Conservation (phyloP, 495 filamentous ascomycete genomes). For the Parathielavia hyrcaniae region DNA sequence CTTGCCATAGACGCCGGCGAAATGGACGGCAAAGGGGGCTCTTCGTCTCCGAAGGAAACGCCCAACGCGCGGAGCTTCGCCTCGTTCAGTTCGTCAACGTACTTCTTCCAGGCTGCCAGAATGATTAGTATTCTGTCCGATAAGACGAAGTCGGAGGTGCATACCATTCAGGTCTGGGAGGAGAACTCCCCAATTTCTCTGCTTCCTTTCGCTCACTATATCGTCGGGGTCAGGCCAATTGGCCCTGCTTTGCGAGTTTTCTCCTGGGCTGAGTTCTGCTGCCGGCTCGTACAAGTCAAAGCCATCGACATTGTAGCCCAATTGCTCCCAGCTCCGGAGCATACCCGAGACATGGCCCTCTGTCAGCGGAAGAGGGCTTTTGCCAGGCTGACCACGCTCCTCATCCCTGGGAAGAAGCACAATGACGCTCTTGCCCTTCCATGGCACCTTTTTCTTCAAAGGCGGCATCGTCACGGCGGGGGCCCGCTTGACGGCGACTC, state of each 20-base stretch:
- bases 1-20: constrained; percentile 49
- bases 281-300: constrained; percentile 55
- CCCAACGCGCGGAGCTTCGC: constrained; percentile 87
- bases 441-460: constrained; percentile 52
- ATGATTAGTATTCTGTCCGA: constrained; percentile 1
- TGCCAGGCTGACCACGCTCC: constrained; percentile 54
- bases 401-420: constrained; percentile 66
- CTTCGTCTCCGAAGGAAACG: constrained; percentile 69
- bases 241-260: constrained; percentile 58
- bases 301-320: constrained; percentile 68
- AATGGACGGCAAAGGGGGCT: constrained; percentile 51
- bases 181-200: constrained; percentile 52
- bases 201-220: constrained; percentile 46
- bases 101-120: constrained; percentile 66
- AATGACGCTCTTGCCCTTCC: constrained; percentile 68
- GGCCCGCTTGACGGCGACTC: constrained; percentile 26
- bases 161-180: constrained; percentile 65
- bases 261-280: constrained; percentile 29
- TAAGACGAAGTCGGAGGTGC: constrained; percentile 1
- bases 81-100: constrained; percentile 74
- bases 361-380: constrained; percentile 54
- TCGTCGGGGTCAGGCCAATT: constrained; percentile 66
- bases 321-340: constrained; percentile 61
- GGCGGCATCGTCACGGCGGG: constrained; percentile 35
- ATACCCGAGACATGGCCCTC: constrained; percentile 56